Conservation (phyloP, 352 stramenopile genomes). For the Pythium insidiosum region DNA sequence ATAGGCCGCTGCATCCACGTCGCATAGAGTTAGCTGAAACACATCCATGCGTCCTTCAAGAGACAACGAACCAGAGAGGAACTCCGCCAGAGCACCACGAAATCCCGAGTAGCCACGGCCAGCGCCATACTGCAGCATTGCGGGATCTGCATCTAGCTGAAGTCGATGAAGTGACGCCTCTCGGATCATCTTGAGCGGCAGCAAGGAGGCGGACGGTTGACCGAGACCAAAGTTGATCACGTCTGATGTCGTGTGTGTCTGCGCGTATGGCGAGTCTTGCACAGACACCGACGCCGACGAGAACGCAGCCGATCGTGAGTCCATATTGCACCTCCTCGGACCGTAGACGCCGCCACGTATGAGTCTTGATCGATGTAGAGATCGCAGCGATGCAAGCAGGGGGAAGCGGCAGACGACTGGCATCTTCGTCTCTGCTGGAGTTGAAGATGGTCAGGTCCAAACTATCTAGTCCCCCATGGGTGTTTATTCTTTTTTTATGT, state of each 20-base stretch:
- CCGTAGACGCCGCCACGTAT: too few species aligned
- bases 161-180: slow-evolving; percentile 40
- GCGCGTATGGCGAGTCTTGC: slow-evolving; percentile 59
- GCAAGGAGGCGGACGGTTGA: slow-evolving; percentile 66
- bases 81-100: slow-evolving; percentile 45
- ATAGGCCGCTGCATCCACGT: slow-evolving; percentile 13
- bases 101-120: slow-evolving; percentile 66
- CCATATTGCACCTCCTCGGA: too few species aligned
- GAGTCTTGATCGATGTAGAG: too few species aligned
- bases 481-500: slow-evolving; percentile 5
- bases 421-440: too few species aligned
- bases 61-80: slow-evolving; percentile 32
- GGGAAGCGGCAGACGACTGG: too few species aligned
- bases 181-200: slow-evolving; percentile 61
- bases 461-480: background rate
- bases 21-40: background rate
- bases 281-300: slow-evolving; percentile 14
- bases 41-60: background rate
- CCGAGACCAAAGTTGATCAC: slow-evolving; percentile 85
- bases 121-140: slow-evolving; percentile 69
- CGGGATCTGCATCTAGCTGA: slow-evolving; percentile 32
- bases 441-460: background rate
- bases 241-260: slow-evolving; percentile 45
- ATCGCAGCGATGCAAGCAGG: too few species aligned
- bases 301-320: too few species aligned